Percentiles rank a stretch among this genome's conserved stretches.
Conservation (phyloP, 1,284 basidiomycete genomes). For the Anthracocystis walkeri region DNA sequence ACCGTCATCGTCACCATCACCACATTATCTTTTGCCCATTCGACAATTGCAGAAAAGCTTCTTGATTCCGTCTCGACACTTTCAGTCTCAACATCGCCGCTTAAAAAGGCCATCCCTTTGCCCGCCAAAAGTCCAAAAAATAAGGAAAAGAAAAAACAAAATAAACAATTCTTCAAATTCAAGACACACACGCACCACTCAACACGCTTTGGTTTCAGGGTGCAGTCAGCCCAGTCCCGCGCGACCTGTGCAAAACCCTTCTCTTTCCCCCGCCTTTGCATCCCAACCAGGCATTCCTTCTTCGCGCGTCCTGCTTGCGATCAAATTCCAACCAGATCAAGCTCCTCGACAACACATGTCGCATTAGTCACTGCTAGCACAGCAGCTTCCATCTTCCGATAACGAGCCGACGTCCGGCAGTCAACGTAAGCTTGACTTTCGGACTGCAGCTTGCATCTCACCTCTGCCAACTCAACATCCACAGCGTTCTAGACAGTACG, state of each 20-base stretch:
- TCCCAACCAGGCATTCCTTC: not conserved
- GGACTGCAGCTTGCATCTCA: not conserved
- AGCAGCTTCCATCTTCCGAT: not conserved
- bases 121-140: not conserved
- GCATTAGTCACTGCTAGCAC: not conserved
- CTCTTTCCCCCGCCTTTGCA: constrained; percentile 6
- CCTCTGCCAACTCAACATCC: not conserved
- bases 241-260: not conserved
- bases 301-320: constrained; percentile 6
- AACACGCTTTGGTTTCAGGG: constrained; percentile 11
- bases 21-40: not conserved
- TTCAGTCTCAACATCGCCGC: not conserved
- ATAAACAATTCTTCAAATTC: not conserved
- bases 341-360: not conserved
- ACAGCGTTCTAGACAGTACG: not conserved
- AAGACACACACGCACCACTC: constrained; percentile 4
- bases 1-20: not conserved
- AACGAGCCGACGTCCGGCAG: not conserved
- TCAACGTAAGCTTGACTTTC: constrained; percentile 2
- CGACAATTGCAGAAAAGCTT: not conserved
- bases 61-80: not conserved
- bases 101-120: too few relatives aligned
- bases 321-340: not conserved
- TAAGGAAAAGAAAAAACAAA: too few relatives aligned
- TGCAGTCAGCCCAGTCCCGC: constrained; percentile 3